Evolutionary conservation across 23 red algal genomes (phyloP).

Genomic region (Pyropia yezoensis): DNA sequence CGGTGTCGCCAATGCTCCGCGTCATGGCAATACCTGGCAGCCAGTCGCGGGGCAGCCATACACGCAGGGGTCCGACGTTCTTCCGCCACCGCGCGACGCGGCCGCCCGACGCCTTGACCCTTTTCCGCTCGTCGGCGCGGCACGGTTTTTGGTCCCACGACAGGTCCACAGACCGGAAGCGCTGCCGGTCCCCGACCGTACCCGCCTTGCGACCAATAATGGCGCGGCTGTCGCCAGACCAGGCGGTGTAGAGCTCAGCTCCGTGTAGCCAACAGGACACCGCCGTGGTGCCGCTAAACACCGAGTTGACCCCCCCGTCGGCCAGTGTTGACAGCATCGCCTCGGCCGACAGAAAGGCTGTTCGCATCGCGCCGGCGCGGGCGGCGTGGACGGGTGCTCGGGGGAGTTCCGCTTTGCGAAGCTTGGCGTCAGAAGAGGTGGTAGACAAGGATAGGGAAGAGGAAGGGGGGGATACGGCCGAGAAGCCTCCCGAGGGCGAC

Average conservation of each 20-base stretch:
- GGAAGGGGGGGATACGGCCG: background rate
- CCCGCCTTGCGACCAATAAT: constrained; percentile 41
- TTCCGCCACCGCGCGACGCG: constrained; percentile 81
- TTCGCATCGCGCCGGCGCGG: too few relatives aligned
- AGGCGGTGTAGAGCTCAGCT: constrained; percentile 52
- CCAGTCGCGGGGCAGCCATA: constrained; percentile 90
- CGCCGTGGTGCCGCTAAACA: constrained; percentile 78
- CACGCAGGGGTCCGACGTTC: constrained; percentile 77
- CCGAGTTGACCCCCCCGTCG: constrained; percentile 40
- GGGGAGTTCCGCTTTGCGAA: background rate
- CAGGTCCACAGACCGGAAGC: constrained; percentile 46
- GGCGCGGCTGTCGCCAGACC: constrained; percentile 76
- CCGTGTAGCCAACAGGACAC: constrained; percentile 40
- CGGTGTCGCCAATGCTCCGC: constrained; percentile 83
- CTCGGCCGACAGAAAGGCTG: too few relatives aligned
- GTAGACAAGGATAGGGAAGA: background rate
- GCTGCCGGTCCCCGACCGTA: background rate
- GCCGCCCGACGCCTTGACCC: constrained; percentile 64
- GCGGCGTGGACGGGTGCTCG: background rate
- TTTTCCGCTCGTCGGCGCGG: constrained; percentile 72
- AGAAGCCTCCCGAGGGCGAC: background rate
- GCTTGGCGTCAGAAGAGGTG: background rate
- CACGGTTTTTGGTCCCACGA: constrained; percentile 75
- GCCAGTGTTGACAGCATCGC: background rate
- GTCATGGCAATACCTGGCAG: constrained; percentile 96